These are phyloP conservation scores for Cadophora gregata DNA, from an alignment of 2,329 filamentous ascomycete genomes.

Conservation along the genomic window DNA sequence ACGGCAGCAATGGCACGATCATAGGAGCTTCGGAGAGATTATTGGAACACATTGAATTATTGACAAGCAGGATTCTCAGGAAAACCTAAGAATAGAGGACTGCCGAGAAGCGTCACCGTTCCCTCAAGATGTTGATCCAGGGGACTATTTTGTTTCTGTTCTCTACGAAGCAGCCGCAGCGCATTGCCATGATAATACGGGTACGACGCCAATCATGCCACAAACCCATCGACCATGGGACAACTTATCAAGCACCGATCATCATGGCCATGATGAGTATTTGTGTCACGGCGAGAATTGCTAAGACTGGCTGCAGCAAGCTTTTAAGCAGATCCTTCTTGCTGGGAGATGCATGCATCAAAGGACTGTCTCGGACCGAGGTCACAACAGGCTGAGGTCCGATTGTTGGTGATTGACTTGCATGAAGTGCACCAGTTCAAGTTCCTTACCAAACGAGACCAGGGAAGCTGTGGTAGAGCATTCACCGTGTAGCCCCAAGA, in stretches of 20 bases:
- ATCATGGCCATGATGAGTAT: not conserved
- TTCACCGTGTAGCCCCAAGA: not conserved
- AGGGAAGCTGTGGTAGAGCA: not conserved
- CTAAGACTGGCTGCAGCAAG: not conserved
- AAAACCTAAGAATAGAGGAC: no score
- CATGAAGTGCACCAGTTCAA: not conserved
- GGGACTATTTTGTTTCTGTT: no score
- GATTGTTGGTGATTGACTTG: slow-evolving; percentile 6
- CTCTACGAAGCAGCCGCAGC: no score
- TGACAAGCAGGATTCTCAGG: no score
- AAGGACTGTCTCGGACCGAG: not conserved
- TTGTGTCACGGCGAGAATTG: not conserved
- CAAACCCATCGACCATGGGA: no score
- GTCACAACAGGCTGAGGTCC: not conserved
- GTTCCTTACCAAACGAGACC: not conserved
- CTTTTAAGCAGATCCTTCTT: not conserved
- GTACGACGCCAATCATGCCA: no score
- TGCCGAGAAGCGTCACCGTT: no score
- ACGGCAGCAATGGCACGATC: no score
- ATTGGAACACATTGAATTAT: no score
- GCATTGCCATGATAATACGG: no score
- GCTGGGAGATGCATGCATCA: not conserved
- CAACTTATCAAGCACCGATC: not conserved
- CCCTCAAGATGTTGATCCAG: no score
- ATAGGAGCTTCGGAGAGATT: no score